Percentiles rank a stretch among this genome's conserved stretches.
These are phyloP conservation scores for Acorus gramineus DNA, from an alignment of 106 monocot species.

Conservation along the genomic window DNA sequence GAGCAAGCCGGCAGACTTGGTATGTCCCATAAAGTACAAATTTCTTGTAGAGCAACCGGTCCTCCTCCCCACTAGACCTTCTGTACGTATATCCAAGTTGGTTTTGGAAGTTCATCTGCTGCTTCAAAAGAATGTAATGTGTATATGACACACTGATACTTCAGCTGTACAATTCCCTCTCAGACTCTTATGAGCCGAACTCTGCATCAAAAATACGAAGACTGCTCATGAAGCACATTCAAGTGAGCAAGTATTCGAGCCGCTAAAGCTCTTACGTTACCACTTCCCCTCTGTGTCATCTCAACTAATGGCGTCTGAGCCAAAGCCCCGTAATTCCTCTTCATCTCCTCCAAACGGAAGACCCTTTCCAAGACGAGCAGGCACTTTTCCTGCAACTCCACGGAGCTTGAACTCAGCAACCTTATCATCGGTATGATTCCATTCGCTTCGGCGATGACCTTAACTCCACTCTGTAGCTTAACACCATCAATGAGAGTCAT, in stretches of 20 bases:
- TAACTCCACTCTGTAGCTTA: constrained; percentile 15
- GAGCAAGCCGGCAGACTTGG: too few relatives aligned
- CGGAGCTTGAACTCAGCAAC: constrained; percentile 11
- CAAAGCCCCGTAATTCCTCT: constrained; percentile 16
- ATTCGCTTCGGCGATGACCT: constrained; percentile 10
- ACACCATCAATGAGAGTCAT: constrained; percentile 22
- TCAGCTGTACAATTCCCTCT: too few relatives aligned
- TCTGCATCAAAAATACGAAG: constrained; percentile 19
- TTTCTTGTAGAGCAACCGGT: too few relatives aligned
- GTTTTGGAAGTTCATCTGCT: too few relatives aligned
- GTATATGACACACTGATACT: too few relatives aligned
- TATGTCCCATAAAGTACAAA: too few relatives aligned
- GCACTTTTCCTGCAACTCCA: constrained; percentile 11
- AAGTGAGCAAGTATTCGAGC: constrained; percentile 26
- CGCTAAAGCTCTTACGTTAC: constrained; percentile 13
- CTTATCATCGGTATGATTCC: constrained; percentile 9
- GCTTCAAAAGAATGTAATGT: too few relatives aligned
- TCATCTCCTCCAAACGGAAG: constrained; percentile 22
- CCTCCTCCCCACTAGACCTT: too few relatives aligned
- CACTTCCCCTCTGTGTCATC: constrained; percentile 25
- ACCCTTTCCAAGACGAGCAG: constrained; percentile 18
- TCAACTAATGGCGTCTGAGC: constrained; percentile 28
- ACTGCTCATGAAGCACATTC: constrained; percentile 26
- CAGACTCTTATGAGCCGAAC: too few relatives aligned
- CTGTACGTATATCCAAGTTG: too few relatives aligned